Base-by-base conservation (phyloP, 2,329 filamentous ascomycete species). In the Cryphonectria carpinicola region DNA sequence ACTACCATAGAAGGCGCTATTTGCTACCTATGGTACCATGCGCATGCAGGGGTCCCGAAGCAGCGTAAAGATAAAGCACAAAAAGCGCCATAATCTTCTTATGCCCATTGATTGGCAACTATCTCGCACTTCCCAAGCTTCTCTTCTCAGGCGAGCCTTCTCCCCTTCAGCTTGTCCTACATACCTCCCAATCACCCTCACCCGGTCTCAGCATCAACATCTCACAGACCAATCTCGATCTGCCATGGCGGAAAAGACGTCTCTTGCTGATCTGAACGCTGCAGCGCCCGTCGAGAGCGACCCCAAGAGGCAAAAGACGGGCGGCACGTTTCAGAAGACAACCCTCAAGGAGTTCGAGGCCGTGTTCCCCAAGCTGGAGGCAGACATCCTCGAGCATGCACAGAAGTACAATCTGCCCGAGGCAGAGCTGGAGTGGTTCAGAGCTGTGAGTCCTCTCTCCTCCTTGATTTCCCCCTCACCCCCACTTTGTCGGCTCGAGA, bases 291-390 rank as follows among this genome's bases (percentile, higher is more conserved):
- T 25, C 56, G 66, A 49, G 41, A 56, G 66, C 46, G 66, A 68
- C 25, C n/a, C 64, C 11, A 66, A 70, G 64, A 66, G 64, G 54
- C 64, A 66, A 28, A 66, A 70, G 63, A 49, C 61, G 43, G 66
- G 43, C 35, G 84, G 77, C 67, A 90, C 89, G 87, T 87, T 88
- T 58, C 83, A 96, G 86, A 90, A 90, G 76, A 92, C 92, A 66
- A 95, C 91, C 65, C 89, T 95, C 71, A 86, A 92, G 78, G 91
- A 97, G 78, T 99, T 99, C 81, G 94, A 98, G 87, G 86, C 90
- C 62, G 88, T 98, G 80, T 98, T 95, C 84, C 93, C 94, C 69
- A 91, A 91, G 82, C 89, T 99, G 75, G 90, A 95, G 78, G 88
- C 93, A 80, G 93, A 94, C 78, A 85, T 99, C 70, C 87, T 95